Evolutionary conservation across 306 rosid species (phyloP).

Genomic region (Purshia tridentata): DNA sequence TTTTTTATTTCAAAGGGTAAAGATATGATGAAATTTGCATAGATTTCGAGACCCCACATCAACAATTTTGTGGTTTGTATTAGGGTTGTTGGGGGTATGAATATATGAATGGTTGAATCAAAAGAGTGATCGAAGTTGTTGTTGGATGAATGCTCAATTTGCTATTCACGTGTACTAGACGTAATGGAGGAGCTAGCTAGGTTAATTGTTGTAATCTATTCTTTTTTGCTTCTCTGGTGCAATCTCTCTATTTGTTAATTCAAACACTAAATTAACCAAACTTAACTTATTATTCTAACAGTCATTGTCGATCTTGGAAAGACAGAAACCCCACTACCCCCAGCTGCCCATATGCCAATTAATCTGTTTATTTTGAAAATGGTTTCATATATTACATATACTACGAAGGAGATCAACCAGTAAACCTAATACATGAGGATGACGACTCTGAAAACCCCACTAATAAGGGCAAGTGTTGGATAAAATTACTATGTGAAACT

Average conservation of each 20-base stretch:
- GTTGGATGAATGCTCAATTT: slow-evolving; percentile 13
- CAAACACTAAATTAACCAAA: not conserved
- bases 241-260: slow-evolving; percentile 11
- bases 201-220: not conserved
- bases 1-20: slow-evolving; percentile 29
- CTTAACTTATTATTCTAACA: not conserved
- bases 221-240: slow-evolving; percentile 18
- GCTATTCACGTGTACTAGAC: slow-evolving; percentile 38
- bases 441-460: slow-evolving; percentile 6
- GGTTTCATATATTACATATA: not conserved
- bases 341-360: not conserved
- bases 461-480: not conserved
- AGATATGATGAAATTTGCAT: slow-evolving; percentile 40
- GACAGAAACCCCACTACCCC: slow-evolving; percentile 2
- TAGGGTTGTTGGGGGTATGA: slow-evolving; percentile 23
- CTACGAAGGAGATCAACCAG: slow-evolving; percentile 20
- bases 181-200: slow-evolving; percentile 16
- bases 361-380: not conserved
- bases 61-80: slow-evolving; percentile 14
- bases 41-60: slow-evolving; percentile 36
- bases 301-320: slow-evolving; percentile 11
- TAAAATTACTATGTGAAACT: not conserved
- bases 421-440: slow-evolving; percentile 3
- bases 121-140: slow-evolving; percentile 25
- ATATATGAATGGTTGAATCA: not conserved